phyloP scores from a whole-genome alignment of 306 rosid species.

The Carpinus fangiana region DNA sequence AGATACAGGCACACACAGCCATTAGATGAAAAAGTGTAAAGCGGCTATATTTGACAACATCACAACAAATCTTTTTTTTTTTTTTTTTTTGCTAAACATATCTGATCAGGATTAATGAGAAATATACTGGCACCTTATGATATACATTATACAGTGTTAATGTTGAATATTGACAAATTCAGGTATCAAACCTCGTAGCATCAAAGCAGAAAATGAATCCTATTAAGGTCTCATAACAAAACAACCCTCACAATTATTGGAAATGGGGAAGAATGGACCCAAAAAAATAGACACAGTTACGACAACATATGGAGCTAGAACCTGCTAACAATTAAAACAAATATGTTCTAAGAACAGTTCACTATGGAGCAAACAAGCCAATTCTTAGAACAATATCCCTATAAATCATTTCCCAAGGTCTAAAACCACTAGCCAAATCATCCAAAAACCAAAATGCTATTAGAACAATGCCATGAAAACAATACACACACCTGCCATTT shows the following conservation, averaged over 20 bases:
- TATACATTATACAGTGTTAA: not conserved
- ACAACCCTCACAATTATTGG: not conserved
- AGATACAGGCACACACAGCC: not conserved
- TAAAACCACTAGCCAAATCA: not conserved
- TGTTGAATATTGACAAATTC: not conserved
- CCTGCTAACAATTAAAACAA: not conserved
- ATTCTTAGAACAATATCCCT: not conserved
- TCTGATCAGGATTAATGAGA: not conserved
- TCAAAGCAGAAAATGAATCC: not conserved
- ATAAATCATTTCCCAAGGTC: not conserved
- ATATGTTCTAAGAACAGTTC: not conserved
- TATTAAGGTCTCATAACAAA: not conserved
- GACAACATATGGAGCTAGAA: conserved; percentile 4
- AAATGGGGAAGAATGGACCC: not conserved
- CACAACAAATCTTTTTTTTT: not conserved
- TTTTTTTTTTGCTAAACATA: not conserved
- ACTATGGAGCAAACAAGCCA: conserved; percentile 3
- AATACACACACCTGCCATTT: not conserved
- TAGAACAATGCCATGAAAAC: conserved; percentile 11
- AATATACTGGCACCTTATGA: not conserved
- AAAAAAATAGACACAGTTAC: not conserved
- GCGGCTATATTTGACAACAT: not conserved
- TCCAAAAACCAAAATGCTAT: not conserved
- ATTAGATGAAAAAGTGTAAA: not conserved
- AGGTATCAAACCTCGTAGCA: not conserved